These are phyloP conservation scores for Nemania abortiva DNA, from an alignment of 2,329 filamentous ascomycete genomes.

Conservation along the genomic window DNA sequence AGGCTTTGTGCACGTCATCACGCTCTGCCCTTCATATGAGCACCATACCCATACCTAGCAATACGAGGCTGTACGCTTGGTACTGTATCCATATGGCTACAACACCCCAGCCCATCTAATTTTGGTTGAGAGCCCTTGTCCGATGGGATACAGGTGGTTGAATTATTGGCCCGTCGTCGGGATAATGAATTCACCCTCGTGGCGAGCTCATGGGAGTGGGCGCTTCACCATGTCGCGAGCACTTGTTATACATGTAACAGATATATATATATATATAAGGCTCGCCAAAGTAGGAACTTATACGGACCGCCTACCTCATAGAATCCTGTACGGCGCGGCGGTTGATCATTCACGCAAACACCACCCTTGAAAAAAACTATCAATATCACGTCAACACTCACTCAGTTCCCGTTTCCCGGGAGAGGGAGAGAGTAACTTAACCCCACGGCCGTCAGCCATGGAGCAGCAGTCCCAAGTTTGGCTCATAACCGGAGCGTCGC, in stretches of 20 bases:
- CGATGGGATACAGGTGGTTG: slow-evolving; percentile 5
- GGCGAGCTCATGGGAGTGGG: not conserved
- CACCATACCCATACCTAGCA: not conserved
- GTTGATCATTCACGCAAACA: not conserved
- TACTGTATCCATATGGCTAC: not conserved
- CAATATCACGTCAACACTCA: not conserved
- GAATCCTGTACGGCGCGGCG: not conserved
- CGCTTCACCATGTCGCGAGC: not conserved
- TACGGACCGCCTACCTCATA: not conserved
- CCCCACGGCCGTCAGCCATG: too few relatives aligned
- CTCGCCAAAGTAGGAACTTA: not conserved
- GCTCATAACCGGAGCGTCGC: slow-evolving; percentile 47
- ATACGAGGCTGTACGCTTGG: not conserved
- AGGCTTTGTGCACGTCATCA: not conserved
- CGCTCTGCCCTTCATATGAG: not conserved
- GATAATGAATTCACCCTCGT: slow-evolving; percentile 1
- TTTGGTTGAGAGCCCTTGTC: not conserved
- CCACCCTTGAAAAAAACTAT: not conserved
- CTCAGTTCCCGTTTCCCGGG: too few relatives aligned
- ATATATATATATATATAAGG: slow-evolving; percentile 9
- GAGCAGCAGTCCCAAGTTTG: slow-evolving; percentile 45
- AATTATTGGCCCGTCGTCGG: slow-evolving; percentile 28
- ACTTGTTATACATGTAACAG: slow-evolving; percentile 3
- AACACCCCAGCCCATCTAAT: not conserved
- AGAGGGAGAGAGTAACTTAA: too few relatives aligned